phyloP scores from a whole-genome alignment of 2,329 filamentous ascomycete genomes.

The Ophiostoma quercus region DNA sequence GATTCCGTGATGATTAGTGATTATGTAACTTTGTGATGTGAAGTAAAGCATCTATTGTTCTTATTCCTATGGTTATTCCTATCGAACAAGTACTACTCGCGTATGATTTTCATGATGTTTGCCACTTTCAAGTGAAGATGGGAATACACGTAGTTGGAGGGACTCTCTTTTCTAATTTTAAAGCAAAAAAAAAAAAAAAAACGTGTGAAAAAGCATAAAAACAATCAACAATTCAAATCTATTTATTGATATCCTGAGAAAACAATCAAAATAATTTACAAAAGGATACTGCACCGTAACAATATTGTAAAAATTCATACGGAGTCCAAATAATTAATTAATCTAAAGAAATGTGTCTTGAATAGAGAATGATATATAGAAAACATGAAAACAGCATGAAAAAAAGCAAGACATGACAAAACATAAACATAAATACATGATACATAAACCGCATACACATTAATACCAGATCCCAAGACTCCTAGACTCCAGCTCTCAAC shows the following conservation, averaged over 20 bases:
- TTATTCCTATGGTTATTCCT: neutral
- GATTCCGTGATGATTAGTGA: neutral
- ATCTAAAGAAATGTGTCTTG: neutral
- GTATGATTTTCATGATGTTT: no score
- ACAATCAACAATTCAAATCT: no score
- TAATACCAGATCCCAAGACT: conserved; percentile 1
- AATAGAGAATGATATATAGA: neutral
- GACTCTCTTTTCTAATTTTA: no score
- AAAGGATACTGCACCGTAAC: no score
- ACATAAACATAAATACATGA: neutral
- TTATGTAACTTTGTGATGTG: neutral
- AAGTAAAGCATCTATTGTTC: neutral
- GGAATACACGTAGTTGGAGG: no score
- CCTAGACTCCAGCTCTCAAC: conserved; percentile 7
- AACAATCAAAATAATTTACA: no score
- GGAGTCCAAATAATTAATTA: neutral
- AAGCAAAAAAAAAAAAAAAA: no score
- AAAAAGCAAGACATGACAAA: neutral
- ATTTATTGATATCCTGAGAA: no score
- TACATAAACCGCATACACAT: neutral
- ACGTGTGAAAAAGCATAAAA: no score
- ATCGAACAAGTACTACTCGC: neutral
- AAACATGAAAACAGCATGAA: neutral
- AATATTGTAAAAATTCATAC: no score
- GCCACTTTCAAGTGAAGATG: no score